These are phyloP conservation scores for Syncephalis plumigaleata DNA, from an alignment of 371 early-diverging fungal genomes.

Conservation along the genomic window DNA sequence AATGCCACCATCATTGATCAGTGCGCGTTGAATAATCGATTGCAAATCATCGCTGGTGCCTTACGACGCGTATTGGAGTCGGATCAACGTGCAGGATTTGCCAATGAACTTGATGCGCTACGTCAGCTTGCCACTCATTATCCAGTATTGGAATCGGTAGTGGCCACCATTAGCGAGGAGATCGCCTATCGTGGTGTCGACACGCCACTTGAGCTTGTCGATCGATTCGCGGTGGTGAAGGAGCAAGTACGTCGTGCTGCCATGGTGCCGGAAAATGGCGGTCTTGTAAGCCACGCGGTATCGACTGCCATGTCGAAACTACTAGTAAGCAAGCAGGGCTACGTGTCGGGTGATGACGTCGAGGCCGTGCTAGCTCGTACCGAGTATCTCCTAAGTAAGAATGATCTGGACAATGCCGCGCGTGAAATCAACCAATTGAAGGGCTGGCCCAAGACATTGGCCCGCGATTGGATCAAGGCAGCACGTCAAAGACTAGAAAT, in stretches of 20 bases:
- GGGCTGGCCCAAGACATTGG: constrained; percentile 85
- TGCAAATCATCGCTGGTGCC: constrained; percentile 31
- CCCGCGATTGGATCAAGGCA: constrained; percentile 75
- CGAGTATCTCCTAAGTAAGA: constrained; percentile 49
- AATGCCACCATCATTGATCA: constrained; percentile 38
- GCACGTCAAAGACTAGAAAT: constrained; percentile 78
- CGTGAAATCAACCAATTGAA: constrained; percentile 84
- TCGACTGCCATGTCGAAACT: constrained; percentile 56
- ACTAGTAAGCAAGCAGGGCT: constrained; percentile 71
- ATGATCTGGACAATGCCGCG: constrained; percentile 76
- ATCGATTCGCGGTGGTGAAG: constrained; percentile 52
- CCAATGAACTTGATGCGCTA: constrained; percentile 46
- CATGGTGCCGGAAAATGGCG: constrained; percentile 73
- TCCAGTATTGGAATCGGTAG: constrained; percentile 42
- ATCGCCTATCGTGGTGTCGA: constrained; percentile 47
- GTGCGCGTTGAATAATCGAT: constrained; percentile 29
- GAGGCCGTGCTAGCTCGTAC: constrained; percentile 77
- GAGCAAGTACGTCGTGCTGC: constrained; percentile 62
- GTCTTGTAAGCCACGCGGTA: constrained; percentile 63
- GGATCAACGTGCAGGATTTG: constrained; percentile 29
- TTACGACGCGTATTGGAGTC: constrained; percentile 22
- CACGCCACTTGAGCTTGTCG: constrained; percentile 47
- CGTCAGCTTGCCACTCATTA: constrained; percentile 24
- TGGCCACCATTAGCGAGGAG: constrained; percentile 35
- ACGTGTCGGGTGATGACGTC: constrained; percentile 76